Percentiles rank a stretch among this genome's conserved stretches.
Conservation (phyloP, 345 rosid genomes). For the Angophora floribunda region DNA sequence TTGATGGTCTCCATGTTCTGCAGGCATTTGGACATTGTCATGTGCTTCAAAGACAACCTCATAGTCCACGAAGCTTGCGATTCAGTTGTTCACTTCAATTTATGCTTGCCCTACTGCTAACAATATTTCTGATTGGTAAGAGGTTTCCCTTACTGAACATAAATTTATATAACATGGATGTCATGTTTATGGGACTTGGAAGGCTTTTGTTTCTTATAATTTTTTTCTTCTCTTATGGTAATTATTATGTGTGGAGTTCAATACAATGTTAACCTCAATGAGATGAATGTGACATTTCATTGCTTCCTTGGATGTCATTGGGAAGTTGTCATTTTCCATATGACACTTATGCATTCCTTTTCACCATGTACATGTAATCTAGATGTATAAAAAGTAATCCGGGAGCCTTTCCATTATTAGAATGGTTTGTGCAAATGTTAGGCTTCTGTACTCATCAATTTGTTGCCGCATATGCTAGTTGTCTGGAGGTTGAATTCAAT, state of each 20-base stretch:
- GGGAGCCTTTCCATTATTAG: background rate
- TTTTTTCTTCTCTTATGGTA: background rate
- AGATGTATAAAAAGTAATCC: background rate
- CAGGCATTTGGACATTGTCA: conserved; percentile 34
- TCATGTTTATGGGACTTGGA: background rate
- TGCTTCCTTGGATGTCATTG: background rate
- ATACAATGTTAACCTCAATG: background rate
- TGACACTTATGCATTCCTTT: background rate
- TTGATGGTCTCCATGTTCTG: conserved; percentile 8
- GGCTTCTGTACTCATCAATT: background rate
- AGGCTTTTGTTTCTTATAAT: background rate
- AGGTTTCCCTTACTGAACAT: background rate
- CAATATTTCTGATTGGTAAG: conserved; percentile 68
- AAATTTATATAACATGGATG: background rate
- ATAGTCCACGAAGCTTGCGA: conserved; percentile 28
- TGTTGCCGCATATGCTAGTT: background rate
- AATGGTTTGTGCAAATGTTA: background rate
- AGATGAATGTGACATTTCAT: background rate
- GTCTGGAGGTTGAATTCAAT: background rate
- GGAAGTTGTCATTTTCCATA: background rate
- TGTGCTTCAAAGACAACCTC: conserved; percentile 36
- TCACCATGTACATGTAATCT: background rate
- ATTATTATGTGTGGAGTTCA: background rate
- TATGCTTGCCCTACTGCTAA: conserved; percentile 51
- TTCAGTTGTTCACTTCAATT: conserved; percentile 48